Conservation (phyloP, 345 rosid genomes). For the Arabis hirsuta region DNA sequence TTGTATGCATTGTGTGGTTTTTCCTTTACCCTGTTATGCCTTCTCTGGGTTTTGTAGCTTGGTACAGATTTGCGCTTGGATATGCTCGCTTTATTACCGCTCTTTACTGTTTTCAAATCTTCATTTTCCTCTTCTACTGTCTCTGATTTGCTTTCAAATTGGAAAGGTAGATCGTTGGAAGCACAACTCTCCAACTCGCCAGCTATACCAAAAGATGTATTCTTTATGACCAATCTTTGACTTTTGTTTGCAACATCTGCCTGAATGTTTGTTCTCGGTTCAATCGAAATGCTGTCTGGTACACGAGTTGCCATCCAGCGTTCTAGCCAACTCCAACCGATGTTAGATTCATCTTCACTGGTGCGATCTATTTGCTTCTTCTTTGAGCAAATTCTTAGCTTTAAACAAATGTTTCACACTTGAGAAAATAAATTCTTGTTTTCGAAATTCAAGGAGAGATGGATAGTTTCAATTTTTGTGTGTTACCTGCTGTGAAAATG, state of each 20-base stretch:
- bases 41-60: constrained; percentile 52
- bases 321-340: constrained; percentile 88
- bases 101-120: constrained; percentile 41
- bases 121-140: constrained; percentile 35
- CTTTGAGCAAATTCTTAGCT: constrained; percentile 79
- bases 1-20: constrained; percentile 1
- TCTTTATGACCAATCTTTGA: constrained; percentile 38
- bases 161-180: constrained; percentile 73
- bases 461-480: background rate
- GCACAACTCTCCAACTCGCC: constrained; percentile 86
- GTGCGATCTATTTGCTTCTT: constrained; percentile 52
- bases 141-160: constrained; percentile 48
- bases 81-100: constrained; percentile 41
- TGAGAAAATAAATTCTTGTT: background rate
- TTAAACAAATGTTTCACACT: constrained; percentile 13
- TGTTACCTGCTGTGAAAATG: constrained; percentile 89
- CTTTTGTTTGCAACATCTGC: constrained; percentile 38
- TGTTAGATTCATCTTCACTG: constrained; percentile 51
- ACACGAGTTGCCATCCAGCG: constrained; percentile 90
- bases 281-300: constrained; percentile 51
- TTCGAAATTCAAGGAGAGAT: background rate
- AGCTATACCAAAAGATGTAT: constrained; percentile 47
- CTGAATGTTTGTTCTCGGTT: constrained; percentile 42
- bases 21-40: constrained; percentile 49
- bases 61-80: constrained; percentile 64